Conservation (phyloP, 208 protist species). For the Trypanosoma rangeli region DNA sequence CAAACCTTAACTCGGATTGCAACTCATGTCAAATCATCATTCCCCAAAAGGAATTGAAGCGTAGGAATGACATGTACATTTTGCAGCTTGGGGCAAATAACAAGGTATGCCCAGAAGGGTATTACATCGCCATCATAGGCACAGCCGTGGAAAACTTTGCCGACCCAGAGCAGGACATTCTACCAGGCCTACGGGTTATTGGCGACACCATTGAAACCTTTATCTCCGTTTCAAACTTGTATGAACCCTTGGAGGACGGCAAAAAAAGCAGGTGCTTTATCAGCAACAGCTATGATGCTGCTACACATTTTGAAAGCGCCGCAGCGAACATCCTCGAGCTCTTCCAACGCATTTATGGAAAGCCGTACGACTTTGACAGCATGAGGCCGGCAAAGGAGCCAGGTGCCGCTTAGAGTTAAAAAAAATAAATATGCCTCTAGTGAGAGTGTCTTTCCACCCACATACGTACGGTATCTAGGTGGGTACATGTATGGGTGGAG, state of each 20-base stretch:
- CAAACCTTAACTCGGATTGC: conserved; percentile 60
- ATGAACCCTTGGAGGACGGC: conserved; percentile 92
- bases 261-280: conserved; percentile 93
- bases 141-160: conserved; percentile 96
- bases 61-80: conserved; percentile 98
- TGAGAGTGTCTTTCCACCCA: not conserved
- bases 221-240: conserved; percentile 86
- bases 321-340: conserved; percentile 96
- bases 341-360: conserved; percentile 96
- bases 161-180: conserved; percentile 94
- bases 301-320: conserved; percentile 99
- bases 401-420: not conserved
- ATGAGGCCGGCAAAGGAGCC: conserved; percentile 44
- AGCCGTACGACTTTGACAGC: conserved; percentile 84
- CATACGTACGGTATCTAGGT: not conserved
- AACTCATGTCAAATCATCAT: conserved; percentile 98
- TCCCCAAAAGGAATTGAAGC: conserved; percentile 94
- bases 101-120: conserved; percentile 96
- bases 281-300: conserved; percentile 96
- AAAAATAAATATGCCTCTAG: not conserved
- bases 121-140: conserved; percentile 97
- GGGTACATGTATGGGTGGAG: not conserved
- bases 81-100: conserved; percentile 92
- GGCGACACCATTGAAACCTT: conserved; percentile 91
- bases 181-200: conserved; percentile 92